Evolutionary conservation across 2,329 filamentous ascomycete species (phyloP).

Genomic region (Epichloe coenophiala): DNA sequence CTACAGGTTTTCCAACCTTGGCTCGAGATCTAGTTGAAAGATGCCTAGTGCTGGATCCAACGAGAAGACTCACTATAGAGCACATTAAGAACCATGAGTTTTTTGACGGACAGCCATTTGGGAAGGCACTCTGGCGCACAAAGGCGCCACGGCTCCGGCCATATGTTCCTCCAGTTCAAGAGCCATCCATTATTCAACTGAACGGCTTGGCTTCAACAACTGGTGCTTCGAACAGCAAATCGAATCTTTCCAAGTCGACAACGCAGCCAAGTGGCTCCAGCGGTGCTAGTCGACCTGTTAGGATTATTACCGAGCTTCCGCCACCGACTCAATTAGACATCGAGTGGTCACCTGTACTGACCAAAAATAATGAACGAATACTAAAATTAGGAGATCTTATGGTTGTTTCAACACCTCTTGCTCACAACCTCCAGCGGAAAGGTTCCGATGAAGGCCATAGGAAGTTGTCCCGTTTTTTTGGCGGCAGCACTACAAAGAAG

Average conservation of each 20-base stretch:
- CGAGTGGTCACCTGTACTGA: slow-evolving; percentile 94
- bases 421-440: slow-evolving; percentile 60
- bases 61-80: slow-evolving; percentile 74
- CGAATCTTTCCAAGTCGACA: slow-evolving; percentile 14
- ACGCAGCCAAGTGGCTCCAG: slow-evolving; percentile 26
- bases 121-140: slow-evolving; percentile 72
- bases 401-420: slow-evolving; percentile 65
- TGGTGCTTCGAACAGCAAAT: slow-evolving; percentile 14
- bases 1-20: slow-evolving; percentile 69
- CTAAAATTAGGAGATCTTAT: slow-evolving; percentile 84
- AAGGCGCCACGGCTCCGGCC: slow-evolving; percentile 80
- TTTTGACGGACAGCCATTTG: slow-evolving; percentile 78
- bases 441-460: slow-evolving; percentile 63
- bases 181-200: slow-evolving; percentile 61
- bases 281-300: slow-evolving; percentile 47
- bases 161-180: slow-evolving; percentile 64
- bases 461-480: slow-evolving; percentile 89
- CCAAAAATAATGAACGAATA: slow-evolving; percentile 82
- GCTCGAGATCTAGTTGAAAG: slow-evolving; percentile 85
- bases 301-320: slow-evolving; percentile 87
- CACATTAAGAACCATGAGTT: slow-evolving; percentile 96
- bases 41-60: slow-evolving; percentile 77
- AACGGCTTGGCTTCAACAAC: slow-evolving; percentile 36
- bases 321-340: slow-evolving; percentile 96
- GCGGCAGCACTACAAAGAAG: slow-evolving; percentile 82